Conservation (phyloP, 2,329 filamentous ascomycete genomes). For the Stagonosporopsis vannaccii region DNA sequence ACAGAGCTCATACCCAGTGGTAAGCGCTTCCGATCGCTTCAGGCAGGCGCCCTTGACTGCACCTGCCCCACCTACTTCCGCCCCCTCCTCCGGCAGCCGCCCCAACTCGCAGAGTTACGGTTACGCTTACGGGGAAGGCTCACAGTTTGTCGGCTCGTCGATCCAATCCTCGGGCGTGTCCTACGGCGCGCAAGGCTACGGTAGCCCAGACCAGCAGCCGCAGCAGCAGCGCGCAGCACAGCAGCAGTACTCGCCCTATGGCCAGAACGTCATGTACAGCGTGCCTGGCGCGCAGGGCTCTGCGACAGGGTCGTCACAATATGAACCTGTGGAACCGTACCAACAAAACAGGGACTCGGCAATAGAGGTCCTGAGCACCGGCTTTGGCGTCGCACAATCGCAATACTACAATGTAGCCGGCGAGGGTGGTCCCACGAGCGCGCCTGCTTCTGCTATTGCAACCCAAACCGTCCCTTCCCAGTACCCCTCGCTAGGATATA, state of each 20-base stretch:
- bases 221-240: slow-evolving; percentile 61
- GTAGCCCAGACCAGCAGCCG: slow-evolving; percentile 55
- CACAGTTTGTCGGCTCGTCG: slow-evolving; percentile 64
- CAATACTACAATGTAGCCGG: slow-evolving; percentile 72
- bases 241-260: slow-evolving; percentile 61
- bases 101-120: slow-evolving; percentile 53
- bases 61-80: slow-evolving; percentile 52
- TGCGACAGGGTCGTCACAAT: slow-evolving; percentile 64
- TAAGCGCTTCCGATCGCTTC: slow-evolving; percentile 58
- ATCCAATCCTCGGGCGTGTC: slow-evolving; percentile 60
- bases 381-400: slow-evolving; percentile 71
- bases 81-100: slow-evolving; percentile 49
- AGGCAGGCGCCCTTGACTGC: slow-evolving; percentile 55
- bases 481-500: slow-evolving; percentile 64
- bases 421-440: slow-evolving; percentile 66
- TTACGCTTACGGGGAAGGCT: slow-evolving; percentile 63
- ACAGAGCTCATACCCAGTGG: slow-evolving; percentile 53
- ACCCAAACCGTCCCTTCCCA: slow-evolving; percentile 71
- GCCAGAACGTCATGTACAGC: slow-evolving; percentile 79
- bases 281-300: slow-evolving; percentile 57
- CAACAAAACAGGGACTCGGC: slow-evolving; percentile 71
- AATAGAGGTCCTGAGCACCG: slow-evolving; percentile 76
- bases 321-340: slow-evolving; percentile 79
- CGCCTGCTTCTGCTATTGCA: slow-evolving; percentile 64
- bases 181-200: slow-evolving; percentile 69